These are phyloP conservation scores for Cutaneotrichosporon spelunceum DNA, from an alignment of 1,284 basidiomycete genomes.

Conservation along the genomic window DNA sequence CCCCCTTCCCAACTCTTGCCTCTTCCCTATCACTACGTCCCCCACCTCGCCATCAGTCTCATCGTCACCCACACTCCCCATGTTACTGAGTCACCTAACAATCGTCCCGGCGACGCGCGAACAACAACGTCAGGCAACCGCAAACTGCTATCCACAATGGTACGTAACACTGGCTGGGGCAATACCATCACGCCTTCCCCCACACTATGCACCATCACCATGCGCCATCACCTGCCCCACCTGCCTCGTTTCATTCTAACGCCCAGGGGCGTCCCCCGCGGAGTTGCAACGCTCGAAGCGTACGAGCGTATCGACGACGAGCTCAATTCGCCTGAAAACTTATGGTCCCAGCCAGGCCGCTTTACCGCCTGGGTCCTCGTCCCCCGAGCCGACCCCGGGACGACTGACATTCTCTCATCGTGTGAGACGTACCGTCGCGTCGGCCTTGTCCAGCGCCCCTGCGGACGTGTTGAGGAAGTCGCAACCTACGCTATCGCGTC, in stretches of 20 bases:
- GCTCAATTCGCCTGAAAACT: slow-evolving; percentile 3
- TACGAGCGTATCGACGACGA: slow-evolving; percentile 6
- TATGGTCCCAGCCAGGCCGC: slow-evolving; percentile 10
- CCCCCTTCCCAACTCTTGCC: neutral
- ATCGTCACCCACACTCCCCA: no score
- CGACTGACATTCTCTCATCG: slow-evolving; percentile 4
- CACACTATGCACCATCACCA: no score
- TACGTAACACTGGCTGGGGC: neutral
- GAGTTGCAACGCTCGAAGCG: neutral
- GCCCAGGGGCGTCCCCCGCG: slow-evolving; percentile 4
- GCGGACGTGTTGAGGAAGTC: neutral
- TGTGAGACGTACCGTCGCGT: slow-evolving; percentile 15
- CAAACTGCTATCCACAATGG: slow-evolving; percentile 12
- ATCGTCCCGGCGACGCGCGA: slow-evolving; percentile 3
- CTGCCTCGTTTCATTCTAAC: neutral
- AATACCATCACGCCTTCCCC: neutral
- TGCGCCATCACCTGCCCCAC: neutral
- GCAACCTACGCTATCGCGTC: slow-evolving; percentile 36
- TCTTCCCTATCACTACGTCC: neutral
- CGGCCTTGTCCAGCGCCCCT: neutral
- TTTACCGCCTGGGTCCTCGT: slow-evolving; percentile 20
- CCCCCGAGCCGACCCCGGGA: slow-evolving; percentile 8
- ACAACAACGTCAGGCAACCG: slow-evolving; percentile 2
- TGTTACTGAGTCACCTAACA: neutral
- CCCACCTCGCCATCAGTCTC: neutral